Percentiles rank a stretch among this genome's conserved stretches.
Evolutionary conservation across 2,329 filamentous ascomycete species (phyloP).

Genomic region (Talaromyces sp.): DNA sequence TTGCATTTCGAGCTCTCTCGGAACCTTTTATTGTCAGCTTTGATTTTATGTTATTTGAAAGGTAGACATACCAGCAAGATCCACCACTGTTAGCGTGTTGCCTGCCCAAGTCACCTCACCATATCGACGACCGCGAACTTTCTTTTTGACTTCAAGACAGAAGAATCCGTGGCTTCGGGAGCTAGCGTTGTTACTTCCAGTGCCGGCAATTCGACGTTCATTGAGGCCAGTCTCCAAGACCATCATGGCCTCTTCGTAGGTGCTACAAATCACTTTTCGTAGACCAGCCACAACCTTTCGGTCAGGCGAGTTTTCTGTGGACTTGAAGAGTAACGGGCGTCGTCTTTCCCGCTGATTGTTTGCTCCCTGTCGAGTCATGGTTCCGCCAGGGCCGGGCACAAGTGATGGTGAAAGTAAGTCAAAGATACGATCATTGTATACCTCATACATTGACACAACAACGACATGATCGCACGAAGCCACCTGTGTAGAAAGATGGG

Average conservation of each 20-base stretch:
- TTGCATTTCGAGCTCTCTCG: conserved; percentile 86
- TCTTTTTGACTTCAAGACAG: conserved; percentile 89
- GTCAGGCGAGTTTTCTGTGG: conserved; percentile 79
- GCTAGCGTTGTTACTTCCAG: conserved; percentile 86
- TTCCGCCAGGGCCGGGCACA: conserved; percentile 36
- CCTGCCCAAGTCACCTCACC: conserved; percentile 64
- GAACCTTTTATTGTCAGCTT: conserved; percentile 48
- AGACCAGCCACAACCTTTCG: conserved; percentile 92
- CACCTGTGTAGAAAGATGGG: conserved; percentile 60
- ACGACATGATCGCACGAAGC: conserved; percentile 78
- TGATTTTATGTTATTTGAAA: background rate
- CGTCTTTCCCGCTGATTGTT: conserved; percentile 64
- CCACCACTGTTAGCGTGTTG: conserved; percentile 79
- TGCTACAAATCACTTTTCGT: conserved; percentile 81
- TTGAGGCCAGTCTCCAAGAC: conserved; percentile 85
- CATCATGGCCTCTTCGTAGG: conserved; percentile 75
- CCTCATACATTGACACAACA: conserved; percentile 95
- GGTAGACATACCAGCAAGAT: conserved; percentile 64
- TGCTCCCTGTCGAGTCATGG: conserved; percentile 36
- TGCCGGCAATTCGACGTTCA: conserved; percentile 82
- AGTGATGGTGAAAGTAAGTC: conserved; percentile 67
- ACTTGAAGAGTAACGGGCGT: conserved; percentile 85
- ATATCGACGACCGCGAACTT: conserved; percentile 46
- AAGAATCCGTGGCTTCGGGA: conserved; percentile 96
- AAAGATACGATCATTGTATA: conserved; percentile 97